Evolutionary conservation across 164 flowering plant genomes (phyloP), one percentile per base, ranked within the genome.

Genomic region (Umbilicus rupestris): DNA sequence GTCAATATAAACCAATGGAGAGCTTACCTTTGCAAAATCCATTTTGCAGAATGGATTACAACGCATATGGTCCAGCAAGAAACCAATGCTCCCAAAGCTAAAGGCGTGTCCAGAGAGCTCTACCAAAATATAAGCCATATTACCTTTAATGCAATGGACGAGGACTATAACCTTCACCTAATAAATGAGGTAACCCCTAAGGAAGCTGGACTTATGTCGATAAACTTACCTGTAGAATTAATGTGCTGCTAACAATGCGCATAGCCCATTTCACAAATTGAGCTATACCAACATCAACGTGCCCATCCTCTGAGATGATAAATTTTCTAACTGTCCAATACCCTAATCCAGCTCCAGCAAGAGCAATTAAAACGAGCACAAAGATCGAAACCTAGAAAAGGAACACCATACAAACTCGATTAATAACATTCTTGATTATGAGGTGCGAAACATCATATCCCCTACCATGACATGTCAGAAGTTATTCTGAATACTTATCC

Each of bases 251-350:
- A 76, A 90, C 47, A 20, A 77, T 45, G 19, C 94, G 89, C 86
- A 89, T 82, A 50, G 92, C 86, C 98, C 98, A 88, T 78, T 89
- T 93, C 65, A 89, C 88, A 77, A 87, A 93, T 30, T 87, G 85
- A 66, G 96, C 94, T 50, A 87, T 62, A 68, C 88, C 88, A 74
- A 71, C 82, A 77, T 92, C 90, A 66, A 92, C 96, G 59, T 74
- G 76, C 64, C 98, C 98, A 76, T 92, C 91, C 49, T 86, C 81
- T 67, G 87, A 79, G 69, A 92, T 84, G 17, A 92, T 82, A 82
- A 79, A 92, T 72, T 82, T 90, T 66, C 92, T 84, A 52, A 92
- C 93, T 60, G 83, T 79, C 90, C 90, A 92, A 73, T 73, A 90
- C 35, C 98, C 98, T 39, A 90, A 71, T 65, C 83, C 96, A 77